Evolutionary conservation across 2,329 filamentous ascomycete genomes (phyloP), one percentile per base, ranked within the genome.

Genomic region (Trichophaea hybrida): DNA sequence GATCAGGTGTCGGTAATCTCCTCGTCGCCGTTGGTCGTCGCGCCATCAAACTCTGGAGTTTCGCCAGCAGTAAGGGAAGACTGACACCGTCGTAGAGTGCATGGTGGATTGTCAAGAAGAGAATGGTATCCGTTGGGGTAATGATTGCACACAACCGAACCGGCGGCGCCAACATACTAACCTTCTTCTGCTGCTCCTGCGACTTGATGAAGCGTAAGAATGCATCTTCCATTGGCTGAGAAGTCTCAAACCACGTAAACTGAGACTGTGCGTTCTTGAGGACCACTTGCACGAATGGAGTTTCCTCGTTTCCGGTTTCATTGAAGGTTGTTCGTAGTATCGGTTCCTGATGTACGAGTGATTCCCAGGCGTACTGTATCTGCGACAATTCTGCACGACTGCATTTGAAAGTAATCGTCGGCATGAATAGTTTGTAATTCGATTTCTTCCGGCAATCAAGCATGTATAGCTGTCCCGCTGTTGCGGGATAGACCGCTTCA

Each of bases 51-150:
- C 67, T 62, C 62, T 76, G 71, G 10, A 84, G 72, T 44, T 78
- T 72, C 12, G 76, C 69, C 24, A 88, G 73, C 5, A 94, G 73
- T 0, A 77, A 69, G 0, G 83, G 80, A 4, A 96, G 74, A 67
- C 86, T 93, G 61, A 94, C 77, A 5, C 84, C 89, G 70, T 96
- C 91, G 69, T 96, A 97, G 0, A 96, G 75, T 0, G 86, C 86
- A 70, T 97, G 90, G 64, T 95, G 89, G 4, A 96, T 83, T 32
- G 75, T 75, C 4, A 88, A 74, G 1, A 78, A 72, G 12, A 64
- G 40, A 32, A 60, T 37, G 8, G 64, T 66, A 8, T 64, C 57
- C 31, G 54, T 52, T 17, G 62, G 57, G 6, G 64, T 63, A 43
- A 55, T 63, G 35, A 64, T 43, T 4, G 55, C 51, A 44, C 48